Evolutionary conservation across 2,329 filamentous ascomycete species (phyloP), one percentile per base, ranked within the genome.

Genomic region (Cladosporium sp.): DNA sequence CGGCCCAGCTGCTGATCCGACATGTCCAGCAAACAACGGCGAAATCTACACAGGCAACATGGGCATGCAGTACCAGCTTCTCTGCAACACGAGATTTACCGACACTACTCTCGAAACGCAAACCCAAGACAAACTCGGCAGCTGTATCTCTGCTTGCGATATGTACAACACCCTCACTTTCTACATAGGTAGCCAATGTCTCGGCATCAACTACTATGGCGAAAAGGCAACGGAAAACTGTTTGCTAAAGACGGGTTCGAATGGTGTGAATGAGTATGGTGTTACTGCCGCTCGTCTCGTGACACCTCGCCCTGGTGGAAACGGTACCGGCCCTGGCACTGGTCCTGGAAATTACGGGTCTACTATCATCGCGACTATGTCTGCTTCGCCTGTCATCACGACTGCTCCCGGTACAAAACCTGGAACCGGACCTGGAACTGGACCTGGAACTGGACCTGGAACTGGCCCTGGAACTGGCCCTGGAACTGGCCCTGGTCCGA

Each of bases 91-190:
- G 2, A 57, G 63, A 36, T 70, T 70, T 61, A 67, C 69, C 2
- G 70, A 71, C 54, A 30, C 28, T 1, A 72, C 67, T 1, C 30
- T 76, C 11, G 68, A 65, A 14, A 70, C 67, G 14, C 69, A 69
- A 14, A 71, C 70, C 7, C 68, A 71, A 25, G 59, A 62, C 54
- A 71, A 68, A 11, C 66, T 76, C 26, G 60, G 65, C 8, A 67
- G 65, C 28, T 76, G 75, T 49, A 74, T 75, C 58, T 65, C 70
- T 26, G 67, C 72, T n/a, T 76, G 75, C 66, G 73, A 75, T 64
- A 70, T 70, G 67, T 75, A 71, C 67, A 76, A 76, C 57, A 56
- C 70, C 16, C 57, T 68, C 14, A 67, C 66, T n/a, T 72, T 72
- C 67, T 65, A 67, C 26, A 46, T 43, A 16, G 66, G 67, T 26